These are phyloP conservation scores for Henckelia pumila DNA, from an alignment of 257 asterid genomes.

Conservation along the genomic window DNA sequence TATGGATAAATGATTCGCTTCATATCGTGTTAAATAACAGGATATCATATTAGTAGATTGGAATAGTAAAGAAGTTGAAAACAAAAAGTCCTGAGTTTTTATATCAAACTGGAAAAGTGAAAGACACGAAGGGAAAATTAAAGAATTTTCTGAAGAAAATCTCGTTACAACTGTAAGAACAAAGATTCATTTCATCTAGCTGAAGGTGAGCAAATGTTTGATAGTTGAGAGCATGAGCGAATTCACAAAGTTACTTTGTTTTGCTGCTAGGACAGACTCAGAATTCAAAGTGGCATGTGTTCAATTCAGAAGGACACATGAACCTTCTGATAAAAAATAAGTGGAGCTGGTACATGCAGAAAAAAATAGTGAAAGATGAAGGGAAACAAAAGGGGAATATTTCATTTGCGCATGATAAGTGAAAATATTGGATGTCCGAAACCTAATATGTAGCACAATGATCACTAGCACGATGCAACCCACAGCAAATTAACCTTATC, in stretches of 20 bases:
- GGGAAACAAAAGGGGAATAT: constrained; percentile 4
- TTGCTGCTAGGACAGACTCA: constrained; percentile 12
- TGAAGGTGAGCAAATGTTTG: constrained; percentile 1
- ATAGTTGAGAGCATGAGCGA: not conserved
- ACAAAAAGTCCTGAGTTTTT: not conserved
- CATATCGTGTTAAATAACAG: no score
- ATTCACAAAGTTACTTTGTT: not conserved
- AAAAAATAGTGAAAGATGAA: not conserved
- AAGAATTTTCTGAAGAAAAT: not conserved
- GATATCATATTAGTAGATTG: not conserved
- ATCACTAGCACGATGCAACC: constrained; percentile 12
- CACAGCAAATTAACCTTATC: constrained; percentile 4
- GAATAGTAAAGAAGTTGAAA: not conserved
- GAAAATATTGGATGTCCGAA: constrained; percentile 5
- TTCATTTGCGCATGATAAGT: not conserved
- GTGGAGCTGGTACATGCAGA: not conserved
- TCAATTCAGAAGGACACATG: constrained; percentile 9
- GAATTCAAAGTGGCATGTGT: not conserved
- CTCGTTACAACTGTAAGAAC: not conserved
- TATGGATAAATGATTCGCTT: no score
- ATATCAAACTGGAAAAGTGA: not conserved
- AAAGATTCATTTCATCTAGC: not conserved
- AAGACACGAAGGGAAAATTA: not conserved
- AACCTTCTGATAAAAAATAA: not conserved
- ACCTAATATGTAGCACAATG: not conserved